These are phyloP conservation scores for Coemansia sp. DNA, from an alignment of 192 early-diverging fungal species.

Conservation along the genomic window DNA sequence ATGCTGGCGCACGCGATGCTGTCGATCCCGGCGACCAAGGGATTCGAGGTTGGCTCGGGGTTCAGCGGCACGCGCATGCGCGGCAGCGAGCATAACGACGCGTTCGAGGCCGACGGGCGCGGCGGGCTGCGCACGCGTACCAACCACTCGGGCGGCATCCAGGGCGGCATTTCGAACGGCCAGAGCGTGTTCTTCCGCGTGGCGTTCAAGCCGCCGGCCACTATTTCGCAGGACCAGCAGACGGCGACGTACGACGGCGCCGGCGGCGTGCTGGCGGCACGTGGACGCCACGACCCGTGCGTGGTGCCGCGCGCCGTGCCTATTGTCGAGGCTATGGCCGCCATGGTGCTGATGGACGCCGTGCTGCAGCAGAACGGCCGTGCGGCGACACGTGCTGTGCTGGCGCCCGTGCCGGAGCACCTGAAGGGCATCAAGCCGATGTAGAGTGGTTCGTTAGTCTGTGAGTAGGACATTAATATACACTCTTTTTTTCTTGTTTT, in stretches of 20 bases:
- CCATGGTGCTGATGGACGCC: constrained; percentile 88
- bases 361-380: constrained; percentile 49
- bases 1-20: constrained; percentile 97
- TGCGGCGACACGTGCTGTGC: constrained; percentile 21
- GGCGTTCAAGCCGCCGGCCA: constrained; percentile 96
- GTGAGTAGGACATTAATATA: no score
- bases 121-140: constrained; percentile 79
- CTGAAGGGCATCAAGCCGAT: constrained; percentile 50
- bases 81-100: constrained; percentile 92
- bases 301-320: constrained; percentile 95
- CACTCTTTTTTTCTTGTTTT: background rate
- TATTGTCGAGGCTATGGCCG: constrained; percentile 97
- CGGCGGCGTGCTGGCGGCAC: constrained; percentile 78
- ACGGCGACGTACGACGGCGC: constrained; percentile 86
- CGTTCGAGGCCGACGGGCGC: constrained; percentile 65
- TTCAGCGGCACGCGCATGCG: constrained; percentile 83
- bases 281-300: constrained; percentile 96
- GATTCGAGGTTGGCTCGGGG: constrained; percentile 95
- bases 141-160: constrained; percentile 95
- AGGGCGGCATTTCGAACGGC: constrained; percentile 97
- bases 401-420: constrained; percentile 36
- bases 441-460: constrained; percentile 6
- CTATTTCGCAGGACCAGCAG: constrained; percentile 86
- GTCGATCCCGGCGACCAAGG: constrained; percentile 97
- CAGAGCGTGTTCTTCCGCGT: constrained; percentile 96